Evolutionary conservation across 2,329 filamentous ascomycete genomes (phyloP).

Genomic region (Septoria petroselini): DNA sequence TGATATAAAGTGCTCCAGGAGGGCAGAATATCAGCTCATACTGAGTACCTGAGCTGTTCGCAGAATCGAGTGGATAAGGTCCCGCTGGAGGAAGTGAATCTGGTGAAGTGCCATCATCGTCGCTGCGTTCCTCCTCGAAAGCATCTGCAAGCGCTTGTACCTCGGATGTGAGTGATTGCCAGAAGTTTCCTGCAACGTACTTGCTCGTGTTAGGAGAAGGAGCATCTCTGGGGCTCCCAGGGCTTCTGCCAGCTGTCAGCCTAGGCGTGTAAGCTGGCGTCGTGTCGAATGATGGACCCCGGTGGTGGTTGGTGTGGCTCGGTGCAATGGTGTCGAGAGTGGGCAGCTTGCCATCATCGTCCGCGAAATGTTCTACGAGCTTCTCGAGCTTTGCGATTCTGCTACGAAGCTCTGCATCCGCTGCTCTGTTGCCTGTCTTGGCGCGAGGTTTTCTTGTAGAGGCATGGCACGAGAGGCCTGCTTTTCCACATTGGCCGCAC

Average conservation of each 20-base stretch:
- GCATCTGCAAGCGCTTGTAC: conserved; percentile 36
- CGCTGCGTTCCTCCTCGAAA: conserved; percentile 31
- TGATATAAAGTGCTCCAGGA: conserved; percentile 33
- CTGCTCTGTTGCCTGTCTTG: conserved; percentile 24
- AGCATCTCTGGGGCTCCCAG: conserved; percentile 13
- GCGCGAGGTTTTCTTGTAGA: conserved; percentile 26
- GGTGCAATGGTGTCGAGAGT: background rate
- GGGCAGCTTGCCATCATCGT: conserved; percentile 20
- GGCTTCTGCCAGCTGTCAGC: background rate
- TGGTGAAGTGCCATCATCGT: conserved; percentile 24
- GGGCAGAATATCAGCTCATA: conserved; percentile 36
- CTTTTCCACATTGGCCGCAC: conserved; percentile 23
- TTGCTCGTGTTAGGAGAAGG: conserved; percentile 26
- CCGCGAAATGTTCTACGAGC: conserved; percentile 26
- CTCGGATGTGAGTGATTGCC: conserved; percentile 34
- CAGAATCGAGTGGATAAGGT: conserved; percentile 12
- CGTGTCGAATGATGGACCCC: background rate
- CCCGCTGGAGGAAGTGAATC: conserved; percentile 20
- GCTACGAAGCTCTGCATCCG: conserved; percentile 25
- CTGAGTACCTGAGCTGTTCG: conserved; percentile 14
- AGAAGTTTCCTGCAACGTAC: conserved; percentile 36
- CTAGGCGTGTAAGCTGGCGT: background rate
- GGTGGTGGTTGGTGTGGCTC: background rate
- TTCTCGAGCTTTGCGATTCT: conserved; percentile 28
- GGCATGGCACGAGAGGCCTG: conserved; percentile 18